phyloP scores from a whole-genome alignment of 2,329 filamentous ascomycete genomes.

The Truncatella angustata region DNA sequence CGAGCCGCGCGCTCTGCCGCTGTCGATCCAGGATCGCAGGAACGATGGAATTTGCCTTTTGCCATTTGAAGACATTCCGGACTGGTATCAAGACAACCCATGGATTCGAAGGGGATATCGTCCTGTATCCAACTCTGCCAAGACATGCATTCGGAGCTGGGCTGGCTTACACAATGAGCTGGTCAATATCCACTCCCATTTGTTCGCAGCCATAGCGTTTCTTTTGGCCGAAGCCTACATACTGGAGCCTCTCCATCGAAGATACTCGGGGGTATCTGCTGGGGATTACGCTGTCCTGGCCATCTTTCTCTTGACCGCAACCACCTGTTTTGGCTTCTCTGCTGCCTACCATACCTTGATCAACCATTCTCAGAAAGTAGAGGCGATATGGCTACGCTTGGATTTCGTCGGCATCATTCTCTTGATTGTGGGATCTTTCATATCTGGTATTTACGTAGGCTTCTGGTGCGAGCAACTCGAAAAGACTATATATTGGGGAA shows the following conservation, averaged over 20 bases:
- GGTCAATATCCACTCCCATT: conserved; percentile 42
- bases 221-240: conserved; percentile 29
- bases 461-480: conserved; percentile 37
- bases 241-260: conserved; percentile 15
- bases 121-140: conserved; percentile 34
- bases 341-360: conserved; percentile 38
- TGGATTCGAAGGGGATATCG: conserved; percentile 42
- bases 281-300: conserved; percentile 38
- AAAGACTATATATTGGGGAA: conserved; percentile 31
- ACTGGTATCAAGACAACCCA: conserved; percentile 41
- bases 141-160: conserved; percentile 37
- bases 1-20: not conserved
- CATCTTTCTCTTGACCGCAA: conserved; percentile 34
- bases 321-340: conserved; percentile 35
- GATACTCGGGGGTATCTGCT: conserved; percentile 9
- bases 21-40: not conserved
- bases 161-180: conserved; percentile 42
- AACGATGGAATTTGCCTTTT: conserved; percentile 12
- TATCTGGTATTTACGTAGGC: conserved; percentile 37
- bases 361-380: conserved; percentile 34
- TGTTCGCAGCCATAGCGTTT: conserved; percentile 40
- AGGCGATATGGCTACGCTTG: conserved; percentile 34
- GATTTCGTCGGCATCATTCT: conserved; percentile 38
- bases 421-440: conserved; percentile 35
- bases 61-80: conserved; percentile 32